Evolutionary conservation across 495 filamentous ascomycete species (phyloP).

Genomic region (Mytilinidion resinicola): DNA sequence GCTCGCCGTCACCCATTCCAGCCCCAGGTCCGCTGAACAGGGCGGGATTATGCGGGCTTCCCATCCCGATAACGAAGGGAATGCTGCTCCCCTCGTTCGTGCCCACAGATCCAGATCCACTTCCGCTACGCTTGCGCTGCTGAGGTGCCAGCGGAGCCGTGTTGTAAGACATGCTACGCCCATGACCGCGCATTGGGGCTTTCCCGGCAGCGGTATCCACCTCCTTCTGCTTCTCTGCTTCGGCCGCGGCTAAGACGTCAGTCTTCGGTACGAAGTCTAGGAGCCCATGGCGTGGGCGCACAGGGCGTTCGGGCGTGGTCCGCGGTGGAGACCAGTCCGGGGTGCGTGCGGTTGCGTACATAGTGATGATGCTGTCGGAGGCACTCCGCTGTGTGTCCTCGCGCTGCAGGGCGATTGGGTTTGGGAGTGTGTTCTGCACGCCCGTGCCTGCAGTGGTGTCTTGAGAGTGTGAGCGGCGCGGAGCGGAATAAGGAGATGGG

Average conservation of each 20-base stretch:
- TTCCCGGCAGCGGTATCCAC: too few relatives aligned
- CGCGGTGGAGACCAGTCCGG: slow-evolving; percentile 15
- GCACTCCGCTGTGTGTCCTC: slow-evolving; percentile 20
- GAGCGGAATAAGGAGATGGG: slow-evolving; percentile 19
- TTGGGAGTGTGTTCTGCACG: slow-evolving; percentile 22
- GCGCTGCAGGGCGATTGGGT: slow-evolving; percentile 18
- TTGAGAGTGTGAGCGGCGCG: slow-evolving; percentile 19
- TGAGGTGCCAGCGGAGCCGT: neutral
- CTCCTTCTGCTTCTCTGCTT: neutral
- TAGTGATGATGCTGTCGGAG: slow-evolving; percentile 21
- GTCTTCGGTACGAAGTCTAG: slow-evolving; percentile 13
- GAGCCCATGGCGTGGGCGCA: slow-evolving; percentile 18
- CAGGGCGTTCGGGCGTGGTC: slow-evolving; percentile 16
- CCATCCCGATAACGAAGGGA: slow-evolving; percentile 26
- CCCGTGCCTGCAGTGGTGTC: slow-evolving; percentile 20
- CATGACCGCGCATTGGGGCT: neutral
- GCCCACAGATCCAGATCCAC: neutral
- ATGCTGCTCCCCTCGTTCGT: slow-evolving; percentile 4
- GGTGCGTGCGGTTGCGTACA: slow-evolving; percentile 18
- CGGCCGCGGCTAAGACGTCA: slow-evolving; percentile 24
- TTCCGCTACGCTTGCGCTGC: slow-evolving; percentile 3
- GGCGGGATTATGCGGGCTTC: slow-evolving; percentile 25
- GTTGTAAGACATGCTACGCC: slow-evolving; percentile 1
- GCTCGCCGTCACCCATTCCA: too few relatives aligned
- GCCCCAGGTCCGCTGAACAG: neutral